Evolutionary conservation across 306 rosid species (phyloP).

Genomic region (Adenanthera pavonina): DNA sequence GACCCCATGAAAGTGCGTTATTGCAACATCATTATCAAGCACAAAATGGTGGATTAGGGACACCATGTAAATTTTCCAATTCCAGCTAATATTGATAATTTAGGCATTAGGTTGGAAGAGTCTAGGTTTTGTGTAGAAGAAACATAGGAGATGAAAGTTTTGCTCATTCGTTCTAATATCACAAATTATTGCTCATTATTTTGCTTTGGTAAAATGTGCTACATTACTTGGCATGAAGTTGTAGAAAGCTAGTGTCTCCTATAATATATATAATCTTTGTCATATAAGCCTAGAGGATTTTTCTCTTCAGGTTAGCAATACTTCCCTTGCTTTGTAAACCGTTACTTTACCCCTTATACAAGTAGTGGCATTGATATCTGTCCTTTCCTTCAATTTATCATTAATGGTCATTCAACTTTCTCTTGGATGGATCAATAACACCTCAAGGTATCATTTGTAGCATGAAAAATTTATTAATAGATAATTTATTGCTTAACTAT

Average conservation of each 20-base stretch:
- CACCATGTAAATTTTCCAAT: no score
- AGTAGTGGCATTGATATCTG: conserved; percentile 37
- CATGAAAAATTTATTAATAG: neutral
- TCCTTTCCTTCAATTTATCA: conserved; percentile 30
- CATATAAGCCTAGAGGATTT: conserved; percentile 71
- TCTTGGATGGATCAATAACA: conserved; percentile 53
- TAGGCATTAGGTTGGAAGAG: no score
- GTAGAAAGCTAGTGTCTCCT: conserved; percentile 59
- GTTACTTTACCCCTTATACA: conserved; percentile 18
- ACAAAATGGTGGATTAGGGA: no score
- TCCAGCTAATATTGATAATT: no score
- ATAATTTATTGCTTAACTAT: conserved; percentile 13
- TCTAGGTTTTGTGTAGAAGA: no score
- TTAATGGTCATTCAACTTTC: conserved; percentile 36
- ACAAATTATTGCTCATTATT: no score
- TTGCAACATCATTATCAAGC: no score
- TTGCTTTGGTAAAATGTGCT: no score
- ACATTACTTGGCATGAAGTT: conserved; percentile 64
- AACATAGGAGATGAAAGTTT: no score
- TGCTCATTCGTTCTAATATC: no score
- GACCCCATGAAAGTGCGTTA: no score
- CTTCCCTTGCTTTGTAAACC: conserved; percentile 19
- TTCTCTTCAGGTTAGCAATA: conserved; percentile 71
- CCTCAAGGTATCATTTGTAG: conserved; percentile 54
- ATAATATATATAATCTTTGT: conserved; percentile 60